A percentile compares a stretch with the other conserved stretches of the same genome.
Conservation (phyloP, 2,329 filamentous ascomycete species). For the Hypoxylon sp. region DNA sequence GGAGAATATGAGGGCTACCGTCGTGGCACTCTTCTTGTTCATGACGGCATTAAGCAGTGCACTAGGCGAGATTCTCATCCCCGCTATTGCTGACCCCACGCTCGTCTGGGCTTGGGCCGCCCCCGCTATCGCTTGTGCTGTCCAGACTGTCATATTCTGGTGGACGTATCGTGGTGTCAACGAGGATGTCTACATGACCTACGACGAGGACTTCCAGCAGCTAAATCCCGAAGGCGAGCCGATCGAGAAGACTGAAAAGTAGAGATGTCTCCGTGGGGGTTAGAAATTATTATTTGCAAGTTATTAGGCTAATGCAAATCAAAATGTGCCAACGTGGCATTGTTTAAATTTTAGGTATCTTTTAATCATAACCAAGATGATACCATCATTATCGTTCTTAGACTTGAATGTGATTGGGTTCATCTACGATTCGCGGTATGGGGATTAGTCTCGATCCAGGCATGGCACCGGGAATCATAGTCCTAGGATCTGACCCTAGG, state of each 20-base stretch:
- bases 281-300: too few relatives aligned
- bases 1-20: conserved; percentile 68
- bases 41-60: conserved; percentile 66
- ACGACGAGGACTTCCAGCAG: conserved; percentile 41
- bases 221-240: conserved; percentile 12
- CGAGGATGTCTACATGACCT: conserved; percentile 55
- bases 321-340: too few relatives aligned
- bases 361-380: too few relatives aligned
- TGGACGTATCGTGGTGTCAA: conserved; percentile 57
- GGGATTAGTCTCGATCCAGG: not conserved
- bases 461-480: conserved; percentile 3
- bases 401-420: too few relatives aligned
- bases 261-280: too few relatives aligned
- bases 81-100: conserved; percentile 53
- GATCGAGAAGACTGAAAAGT: conserved; percentile 22
- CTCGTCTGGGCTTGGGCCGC: conserved; percentile 50
- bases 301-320: too few relatives aligned
- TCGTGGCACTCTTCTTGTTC: conserved; percentile 65
- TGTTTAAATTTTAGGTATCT: too few relatives aligned
- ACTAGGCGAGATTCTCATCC: conserved; percentile 54
- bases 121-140: conserved; percentile 56
- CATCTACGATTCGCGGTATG: conserved; percentile 1
- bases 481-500: conserved; percentile 1
- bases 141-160: conserved; percentile 59
- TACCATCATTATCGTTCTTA: too few relatives aligned